Evolutionary conservation across 192 early-diverging fungal species (phyloP), one percentile per base, ranked within the genome.

Genomic region (Linnemannia hyalina): DNA sequence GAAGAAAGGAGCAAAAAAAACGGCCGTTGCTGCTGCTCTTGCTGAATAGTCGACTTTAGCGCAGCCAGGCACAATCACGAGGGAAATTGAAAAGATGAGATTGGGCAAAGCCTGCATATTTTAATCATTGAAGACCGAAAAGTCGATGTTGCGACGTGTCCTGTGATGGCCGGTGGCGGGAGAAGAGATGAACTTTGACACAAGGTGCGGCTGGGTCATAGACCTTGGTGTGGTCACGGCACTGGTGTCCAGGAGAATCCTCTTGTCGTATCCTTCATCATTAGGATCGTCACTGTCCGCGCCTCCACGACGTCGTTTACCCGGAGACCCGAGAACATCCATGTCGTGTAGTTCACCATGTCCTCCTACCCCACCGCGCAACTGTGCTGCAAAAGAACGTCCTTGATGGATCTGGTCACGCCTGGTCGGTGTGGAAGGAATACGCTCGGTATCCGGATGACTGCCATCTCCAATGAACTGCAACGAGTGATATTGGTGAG

Each of bases 331-430:
- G n/a, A 74, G 22, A 0, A 71, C 32, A 4, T 75, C 74, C 38
- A 54, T 4, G 20, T 41, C 79, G 29, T 2, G 29, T 29, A 20
- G 22, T 11, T 55, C 18, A 65, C 41, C 44, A 26, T 22, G 6
- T 32, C 26, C 60, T 15, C 60, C 26, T 65, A 8, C 11, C 32
- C 60, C 60, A 15, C 80, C 76, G 42, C 81, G 75, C 38, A 83
- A 69, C 18, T 83, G 81, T 7, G 81, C 76, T 40, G 81, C 81
- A 72, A 82, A 82, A 22, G 32, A 35, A 6, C 69, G 74, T 8
- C 63, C 75, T 29, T 55, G 38, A 22, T 82, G 74, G 9, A 77
- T 73, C 13, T 60, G 75, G 9, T 72, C 68, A 5, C 76, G 69
- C 36, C 71, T 44, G 9, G 60, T 77, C 1, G 81, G 81, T 10